These are phyloP conservation scores for Leccinellum rugosiceps DNA, from an alignment of 768 basidiomycete species.

Conservation along the genomic window DNA sequence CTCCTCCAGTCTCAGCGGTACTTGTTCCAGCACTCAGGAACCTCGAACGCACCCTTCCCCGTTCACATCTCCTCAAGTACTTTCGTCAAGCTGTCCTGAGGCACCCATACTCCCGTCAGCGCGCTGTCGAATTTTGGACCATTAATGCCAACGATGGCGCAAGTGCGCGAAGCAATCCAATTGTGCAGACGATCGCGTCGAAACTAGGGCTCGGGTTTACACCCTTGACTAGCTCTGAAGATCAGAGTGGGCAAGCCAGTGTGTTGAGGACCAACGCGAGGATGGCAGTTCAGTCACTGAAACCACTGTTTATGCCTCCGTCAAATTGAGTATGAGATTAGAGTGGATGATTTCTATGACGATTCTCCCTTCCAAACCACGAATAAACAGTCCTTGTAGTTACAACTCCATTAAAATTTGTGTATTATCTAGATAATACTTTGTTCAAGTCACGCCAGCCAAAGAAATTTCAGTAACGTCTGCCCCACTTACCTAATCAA, in stretches of 20 bases:
- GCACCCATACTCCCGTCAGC: constrained; percentile 42
- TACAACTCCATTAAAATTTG: background rate
- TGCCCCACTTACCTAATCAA: constrained; percentile 15
- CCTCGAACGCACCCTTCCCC: constrained; percentile 39
- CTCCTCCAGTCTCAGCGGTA: constrained; percentile 29
- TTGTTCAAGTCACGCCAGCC: no score
- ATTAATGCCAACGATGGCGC: constrained; percentile 51
- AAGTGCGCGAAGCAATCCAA: constrained; percentile 45
- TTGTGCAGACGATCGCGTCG: constrained; percentile 45
- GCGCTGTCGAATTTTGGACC: constrained; percentile 55
- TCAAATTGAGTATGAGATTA: constrained; percentile 4
- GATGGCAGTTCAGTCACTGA: constrained; percentile 26
- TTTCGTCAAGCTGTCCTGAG: constrained; percentile 57
- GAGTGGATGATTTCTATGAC: background rate
- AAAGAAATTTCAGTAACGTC: no score
- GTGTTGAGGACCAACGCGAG: constrained; percentile 26
- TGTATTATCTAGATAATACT: no score
- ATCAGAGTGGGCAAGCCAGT: constrained; percentile 15
- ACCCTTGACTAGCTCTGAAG: constrained; percentile 7
- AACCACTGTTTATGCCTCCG: constrained; percentile 23
- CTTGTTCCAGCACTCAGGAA: constrained; percentile 25
- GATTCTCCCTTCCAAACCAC: background rate
- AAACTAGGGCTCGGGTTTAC: constrained; percentile 42
- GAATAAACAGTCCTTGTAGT: background rate
- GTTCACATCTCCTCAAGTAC: constrained; percentile 55